These are phyloP conservation scores for Scenedesmus sp. DNA, from an alignment of 163 green algal species.

Conservation along the genomic window DNA sequence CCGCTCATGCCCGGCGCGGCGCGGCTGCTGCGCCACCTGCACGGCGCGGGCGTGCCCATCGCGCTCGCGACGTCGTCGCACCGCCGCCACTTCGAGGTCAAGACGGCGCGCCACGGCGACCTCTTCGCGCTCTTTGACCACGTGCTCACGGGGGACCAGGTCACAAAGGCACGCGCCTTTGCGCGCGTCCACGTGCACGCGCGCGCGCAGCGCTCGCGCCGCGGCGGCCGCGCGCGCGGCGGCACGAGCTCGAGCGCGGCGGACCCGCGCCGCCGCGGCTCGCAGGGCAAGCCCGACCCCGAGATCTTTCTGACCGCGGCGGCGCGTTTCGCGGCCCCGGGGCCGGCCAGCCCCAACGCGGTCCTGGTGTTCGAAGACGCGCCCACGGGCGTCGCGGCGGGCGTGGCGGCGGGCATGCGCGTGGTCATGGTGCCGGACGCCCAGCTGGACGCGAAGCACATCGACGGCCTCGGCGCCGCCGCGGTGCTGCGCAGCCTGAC, in stretches of 20 bases:
- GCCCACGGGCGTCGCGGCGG: conserved; percentile 78
- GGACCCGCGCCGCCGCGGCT: not conserved
- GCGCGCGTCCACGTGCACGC: too few relatives aligned
- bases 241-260: too few relatives aligned
- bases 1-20: conserved; percentile 79
- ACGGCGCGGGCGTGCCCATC: conserved; percentile 61
- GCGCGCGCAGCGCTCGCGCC: too few relatives aligned
- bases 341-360: not conserved
- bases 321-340: conserved; percentile 46
- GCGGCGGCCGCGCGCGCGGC: too few relatives aligned
- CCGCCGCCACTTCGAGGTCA: conserved; percentile 77
- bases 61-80: conserved; percentile 83
- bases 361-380: conserved; percentile 93
- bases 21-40: conserved; percentile 75
- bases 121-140: conserved; percentile 83
- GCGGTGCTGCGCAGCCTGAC: conserved; percentile 72
- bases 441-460: conserved; percentile 51
- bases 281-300: conserved; percentile 80
- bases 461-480: conserved; percentile 21
- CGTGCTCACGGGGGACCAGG: conserved; percentile 79
- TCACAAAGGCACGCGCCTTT: conserved; percentile 18
- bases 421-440: conserved; percentile 77
- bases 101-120: conserved; percentile 74
- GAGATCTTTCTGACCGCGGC: conserved; percentile 85
- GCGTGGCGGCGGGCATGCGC: conserved; percentile 79